phyloP scores from a whole-genome alignment of 305 asterid species.

The Fraxinus nigra region DNA sequence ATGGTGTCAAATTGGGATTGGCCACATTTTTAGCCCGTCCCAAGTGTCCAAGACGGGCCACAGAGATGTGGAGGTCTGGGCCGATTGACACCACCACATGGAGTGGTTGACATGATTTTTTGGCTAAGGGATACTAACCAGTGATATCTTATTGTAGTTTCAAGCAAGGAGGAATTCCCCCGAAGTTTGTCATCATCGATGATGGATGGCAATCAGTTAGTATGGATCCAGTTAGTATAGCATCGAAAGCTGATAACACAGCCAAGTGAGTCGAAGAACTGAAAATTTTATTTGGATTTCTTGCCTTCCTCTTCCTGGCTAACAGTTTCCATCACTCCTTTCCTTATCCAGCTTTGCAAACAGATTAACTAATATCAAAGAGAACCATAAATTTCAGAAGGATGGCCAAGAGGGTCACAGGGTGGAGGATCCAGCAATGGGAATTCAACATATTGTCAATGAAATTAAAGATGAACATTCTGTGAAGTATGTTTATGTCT shows the following conservation, averaged over 20 bases:
- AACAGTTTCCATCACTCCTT: slow-evolving; percentile 9
- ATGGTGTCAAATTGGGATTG: background rate
- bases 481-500: slow-evolving; percentile 74
- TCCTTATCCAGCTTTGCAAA: slow-evolving; percentile 68
- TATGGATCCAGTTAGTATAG: slow-evolving; percentile 65
- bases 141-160: slow-evolving; percentile 40
- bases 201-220: slow-evolving; percentile 94
- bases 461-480: slow-evolving; percentile 61
- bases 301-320: slow-evolving; percentile 4
- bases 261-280: slow-evolving; percentile 57
- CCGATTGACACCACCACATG: background rate
- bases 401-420: slow-evolving; percentile 59
- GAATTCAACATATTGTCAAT: slow-evolving; percentile 57
- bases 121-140: background rate
- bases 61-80: background rate
- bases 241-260: slow-evolving; percentile 53
- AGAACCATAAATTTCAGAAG: slow-evolving; percentile 83
- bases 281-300: background rate
- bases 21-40: background rate
- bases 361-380: slow-evolving; percentile 74
- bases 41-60: background rate
- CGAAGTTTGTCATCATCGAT: slow-evolving; percentile 76
- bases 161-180: slow-evolving; percentile 69
- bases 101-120: background rate
- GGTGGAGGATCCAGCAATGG: slow-evolving; percentile 58